A percentile compares a stretch with the other conserved stretches of the same genome.
Evolutionary conservation across 805 yeast genomes (phyloP).

Genomic region (Hanseniaspora hatyaiensis): DNA sequence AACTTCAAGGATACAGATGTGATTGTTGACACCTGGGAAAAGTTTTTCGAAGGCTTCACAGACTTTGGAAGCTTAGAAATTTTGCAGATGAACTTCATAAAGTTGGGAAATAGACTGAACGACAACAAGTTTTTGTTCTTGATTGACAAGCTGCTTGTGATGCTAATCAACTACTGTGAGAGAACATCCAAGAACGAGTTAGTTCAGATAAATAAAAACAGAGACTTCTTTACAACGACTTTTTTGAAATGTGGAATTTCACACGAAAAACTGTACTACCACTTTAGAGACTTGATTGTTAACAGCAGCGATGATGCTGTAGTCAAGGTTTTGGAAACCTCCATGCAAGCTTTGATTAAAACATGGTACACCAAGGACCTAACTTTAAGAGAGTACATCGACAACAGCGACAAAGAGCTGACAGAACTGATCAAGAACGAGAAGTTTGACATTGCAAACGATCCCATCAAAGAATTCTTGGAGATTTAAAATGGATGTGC

Average conservation of each 20-base stretch:
- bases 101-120: constrained; percentile 52
- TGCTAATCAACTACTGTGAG: constrained; percentile 38
- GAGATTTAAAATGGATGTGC: constrained; percentile 20
- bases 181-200: constrained; percentile 23
- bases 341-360: constrained; percentile 53
- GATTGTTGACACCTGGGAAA: constrained; percentile 68
- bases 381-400: constrained; percentile 46
- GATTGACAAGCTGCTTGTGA: constrained; percentile 51
- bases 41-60: constrained; percentile 45
- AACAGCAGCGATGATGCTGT: constrained; percentile 39
- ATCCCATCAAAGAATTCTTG: constrained; percentile 46
- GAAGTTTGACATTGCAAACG: constrained; percentile 40
- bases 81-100: constrained; percentile 31
- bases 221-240: constrained; percentile 44
- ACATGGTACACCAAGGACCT: constrained; percentile 58
- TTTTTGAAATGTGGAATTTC: constrained; percentile 54
- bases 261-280: constrained; percentile 53
- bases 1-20: constrained; percentile 80
- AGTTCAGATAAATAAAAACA: constrained; percentile 34
- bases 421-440: constrained; percentile 34
- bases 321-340: constrained; percentile 39
- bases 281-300: constrained; percentile 50
- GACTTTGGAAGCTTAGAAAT: constrained; percentile 23
- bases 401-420: constrained; percentile 26
- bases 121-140: constrained; percentile 74